Percentiles rank a stretch among this genome's conserved stretches.
Evolutionary conservation across 2,329 filamentous ascomycete species (phyloP).

Genomic region (Sclerotinia trifoliorum): DNA sequence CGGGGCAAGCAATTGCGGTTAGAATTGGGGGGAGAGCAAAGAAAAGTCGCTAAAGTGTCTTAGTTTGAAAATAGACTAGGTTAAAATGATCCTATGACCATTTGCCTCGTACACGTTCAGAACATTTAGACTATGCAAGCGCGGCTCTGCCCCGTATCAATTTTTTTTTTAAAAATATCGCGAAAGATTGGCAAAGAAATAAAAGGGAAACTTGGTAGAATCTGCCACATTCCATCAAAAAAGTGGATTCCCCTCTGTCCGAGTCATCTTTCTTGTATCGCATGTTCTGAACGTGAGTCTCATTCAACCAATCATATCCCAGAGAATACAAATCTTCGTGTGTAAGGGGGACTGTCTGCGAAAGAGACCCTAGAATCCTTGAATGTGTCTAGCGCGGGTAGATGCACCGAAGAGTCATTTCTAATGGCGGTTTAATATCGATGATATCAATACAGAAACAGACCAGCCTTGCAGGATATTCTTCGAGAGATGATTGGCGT

Average conservation of each 20-base stretch:
- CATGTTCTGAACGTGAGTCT: background rate
- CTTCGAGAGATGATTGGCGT: slow-evolving; percentile 10
- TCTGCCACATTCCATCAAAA: slow-evolving; percentile 19
- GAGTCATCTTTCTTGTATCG: slow-evolving; percentile 17
- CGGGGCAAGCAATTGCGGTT: background rate
- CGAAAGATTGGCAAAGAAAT: background rate
- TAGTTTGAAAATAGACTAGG: slow-evolving; percentile 9
- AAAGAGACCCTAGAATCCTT: slow-evolving; percentile 10
- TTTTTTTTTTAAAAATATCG: background rate
- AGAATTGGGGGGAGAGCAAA: background rate
- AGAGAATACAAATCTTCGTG: background rate
- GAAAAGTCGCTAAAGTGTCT: slow-evolving; percentile 15
- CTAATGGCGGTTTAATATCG: slow-evolving; percentile 15
- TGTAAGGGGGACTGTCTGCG: background rate
- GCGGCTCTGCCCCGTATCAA: slow-evolving; percentile 26
- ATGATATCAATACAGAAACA: slow-evolving; percentile 6
- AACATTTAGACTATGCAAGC: slow-evolving; percentile 21
- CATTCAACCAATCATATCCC: background rate
- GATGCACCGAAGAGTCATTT: slow-evolving; percentile 16
- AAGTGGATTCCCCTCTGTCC: slow-evolving; percentile 15
- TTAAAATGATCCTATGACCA: slow-evolving; percentile 22
- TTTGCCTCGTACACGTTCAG: slow-evolving; percentile 8
- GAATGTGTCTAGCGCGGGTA: slow-evolving; percentile 15
- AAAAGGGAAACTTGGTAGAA: slow-evolving; percentile 16
- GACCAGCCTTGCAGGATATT: background rate